Evolutionary conservation across 352 stramenopile genomes (phyloP), one percentile per base, ranked within the genome.

Genomic region (Elongisporangium prolatum): DNA sequence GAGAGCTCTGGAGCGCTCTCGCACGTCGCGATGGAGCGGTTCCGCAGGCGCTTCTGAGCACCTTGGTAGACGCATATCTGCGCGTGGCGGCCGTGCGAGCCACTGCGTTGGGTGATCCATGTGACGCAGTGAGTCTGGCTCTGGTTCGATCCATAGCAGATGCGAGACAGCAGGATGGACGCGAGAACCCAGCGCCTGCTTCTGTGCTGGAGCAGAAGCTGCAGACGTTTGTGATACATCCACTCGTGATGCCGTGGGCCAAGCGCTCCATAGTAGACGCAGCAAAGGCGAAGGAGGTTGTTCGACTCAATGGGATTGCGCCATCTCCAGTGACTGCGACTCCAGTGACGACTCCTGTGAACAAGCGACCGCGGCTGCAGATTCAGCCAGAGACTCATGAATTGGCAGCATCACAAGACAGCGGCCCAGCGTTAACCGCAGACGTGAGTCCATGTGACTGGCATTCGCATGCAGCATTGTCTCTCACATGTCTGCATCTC

Each of bases 1-100:
- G 81, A 0, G 73, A 86, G 34, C 63, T 87, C 20, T 91, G 77
- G 79, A 86, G 77, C 47, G 75, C 75, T 28, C 59, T 89, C 21
- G 69, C 71, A 44, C 56, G 25, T 44, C 50, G 16, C 20, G 20
- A 7, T 11, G 3, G 5, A 52, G n/a, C 21, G 65, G 60, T 20
- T 64, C 58, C 48, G 54, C 55, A 1, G 50, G 24, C 20, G 47
- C 17, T 49, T 37, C 52, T 5, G 58, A 28, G n/a, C 14, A 56
- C 49, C 18, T 52, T 80, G 28, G 71, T 66, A 20, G 55, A 54
- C 24, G 54, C 55, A 10, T 77, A 70, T 50, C 53, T 77, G 52
- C 49, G 22, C 52, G 59, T 68, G 21, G 53, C 59, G 50, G 51
- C 34, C 28, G 21, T 49, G 24, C 20, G 18, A 53, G 11, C 52